These are phyloP conservation scores for Petunia axillaris DNA, from an alignment of 257 asterid species.

Conservation along the genomic window DNA sequence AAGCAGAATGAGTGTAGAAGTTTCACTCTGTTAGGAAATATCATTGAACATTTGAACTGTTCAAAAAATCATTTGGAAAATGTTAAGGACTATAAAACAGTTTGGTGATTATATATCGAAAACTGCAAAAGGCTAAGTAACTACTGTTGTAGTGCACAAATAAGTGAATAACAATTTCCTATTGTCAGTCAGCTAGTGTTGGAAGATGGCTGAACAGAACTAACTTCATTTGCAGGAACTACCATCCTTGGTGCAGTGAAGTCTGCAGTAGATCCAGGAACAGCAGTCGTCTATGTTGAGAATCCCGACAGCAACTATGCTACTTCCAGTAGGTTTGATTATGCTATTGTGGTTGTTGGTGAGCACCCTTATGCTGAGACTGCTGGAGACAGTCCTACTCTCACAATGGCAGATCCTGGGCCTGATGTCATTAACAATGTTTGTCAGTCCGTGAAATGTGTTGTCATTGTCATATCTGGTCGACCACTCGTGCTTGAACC, in stretches of 20 bases:
- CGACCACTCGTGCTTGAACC: conserved; percentile 75
- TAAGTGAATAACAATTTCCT: neutral
- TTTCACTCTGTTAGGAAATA: neutral
- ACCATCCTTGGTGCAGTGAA: conserved; percentile 73
- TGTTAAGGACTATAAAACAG: neutral
- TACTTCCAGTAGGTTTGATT: conserved; percentile 61
- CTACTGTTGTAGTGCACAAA: neutral
- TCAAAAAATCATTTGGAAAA: conserved; percentile 8
- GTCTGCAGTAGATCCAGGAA: conserved; percentile 61
- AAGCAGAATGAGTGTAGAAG: neutral
- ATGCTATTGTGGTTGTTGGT: conserved; percentile 78
- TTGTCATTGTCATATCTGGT: conserved; percentile 68
- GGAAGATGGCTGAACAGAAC: conserved; percentile 17
- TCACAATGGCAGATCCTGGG: conserved; percentile 72
- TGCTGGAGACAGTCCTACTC: conserved; percentile 75
- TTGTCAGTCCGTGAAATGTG: conserved; percentile 61
- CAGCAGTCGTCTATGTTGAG: conserved; percentile 60
- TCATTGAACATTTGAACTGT: neutral
- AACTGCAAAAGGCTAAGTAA: conserved; percentile 17
- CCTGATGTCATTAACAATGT: conserved; percentile 66
- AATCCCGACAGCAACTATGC: conserved; percentile 59
- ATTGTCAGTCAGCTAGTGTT: neutral
- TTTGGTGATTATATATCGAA: neutral
- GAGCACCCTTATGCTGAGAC: conserved; percentile 78
- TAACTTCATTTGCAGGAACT: conserved; percentile 57